phyloP scores from a whole-genome alignment of 805 yeast genomes.

The Metschnikowia bowlesiae region DNA sequence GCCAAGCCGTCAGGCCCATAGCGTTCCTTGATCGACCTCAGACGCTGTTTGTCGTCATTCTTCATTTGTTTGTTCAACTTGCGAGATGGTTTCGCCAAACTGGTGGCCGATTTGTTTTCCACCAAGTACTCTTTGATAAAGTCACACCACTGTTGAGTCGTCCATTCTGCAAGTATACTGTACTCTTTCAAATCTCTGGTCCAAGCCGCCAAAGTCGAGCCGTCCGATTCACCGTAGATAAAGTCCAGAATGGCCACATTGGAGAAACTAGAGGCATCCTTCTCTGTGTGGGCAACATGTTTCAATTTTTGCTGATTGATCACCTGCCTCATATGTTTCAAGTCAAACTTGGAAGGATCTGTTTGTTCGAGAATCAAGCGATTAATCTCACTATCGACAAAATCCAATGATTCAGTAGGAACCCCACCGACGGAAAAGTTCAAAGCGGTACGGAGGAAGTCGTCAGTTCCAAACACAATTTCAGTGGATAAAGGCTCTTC shows the following conservation, averaged over 20 bases:
- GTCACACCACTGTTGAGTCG: slow-evolving; percentile 60
- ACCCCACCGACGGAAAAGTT: slow-evolving; percentile 63
- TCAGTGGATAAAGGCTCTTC: slow-evolving; percentile 78
- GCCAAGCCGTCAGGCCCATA: slow-evolving; percentile 60
- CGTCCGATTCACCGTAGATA: slow-evolving; percentile 66
- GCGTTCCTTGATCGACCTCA: slow-evolving; percentile 45
- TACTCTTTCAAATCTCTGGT: slow-evolving; percentile 55
- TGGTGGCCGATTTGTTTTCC: slow-evolving; percentile 57
- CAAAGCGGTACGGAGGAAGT: slow-evolving; percentile 59
- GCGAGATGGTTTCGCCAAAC: slow-evolving; percentile 70
- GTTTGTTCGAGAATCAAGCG: slow-evolving; percentile 52
- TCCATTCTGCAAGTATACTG: slow-evolving; percentile 57
- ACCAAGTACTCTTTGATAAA: slow-evolving; percentile 52
- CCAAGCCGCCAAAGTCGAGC: slow-evolving; percentile 54
- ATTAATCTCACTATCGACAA: slow-evolving; percentile 50
- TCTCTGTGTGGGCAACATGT: slow-evolving; percentile 58
- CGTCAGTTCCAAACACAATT: slow-evolving; percentile 67
- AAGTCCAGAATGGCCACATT: slow-evolving; percentile 73
- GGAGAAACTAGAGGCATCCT: slow-evolving; percentile 56
- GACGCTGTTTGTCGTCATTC: slow-evolving; percentile 44
- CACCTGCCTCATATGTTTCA: slow-evolving; percentile 61
- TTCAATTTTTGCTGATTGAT: slow-evolving; percentile 62
- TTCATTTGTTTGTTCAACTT: slow-evolving; percentile 51
- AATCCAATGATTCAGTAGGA: slow-evolving; percentile 58
- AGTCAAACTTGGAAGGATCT: slow-evolving; percentile 49